Conservation (phyloP, 2,329 filamentous ascomycete genomes). For the Paracoccidioides lutzii region DNA sequence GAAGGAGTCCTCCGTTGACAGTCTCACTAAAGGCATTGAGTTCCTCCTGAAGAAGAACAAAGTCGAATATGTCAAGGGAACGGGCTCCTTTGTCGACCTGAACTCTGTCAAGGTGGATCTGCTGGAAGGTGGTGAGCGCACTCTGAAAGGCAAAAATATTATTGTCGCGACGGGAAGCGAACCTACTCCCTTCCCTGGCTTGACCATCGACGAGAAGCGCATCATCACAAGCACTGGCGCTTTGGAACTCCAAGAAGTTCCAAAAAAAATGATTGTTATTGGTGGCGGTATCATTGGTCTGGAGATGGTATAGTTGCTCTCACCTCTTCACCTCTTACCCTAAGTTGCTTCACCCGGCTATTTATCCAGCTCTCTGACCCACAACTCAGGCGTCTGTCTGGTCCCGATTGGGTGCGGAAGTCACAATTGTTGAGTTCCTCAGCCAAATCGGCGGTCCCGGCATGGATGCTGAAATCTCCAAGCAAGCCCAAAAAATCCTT, state of each 20-base stretch:
- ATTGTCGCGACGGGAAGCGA: conserved; percentile 94
- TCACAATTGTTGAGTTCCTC: conserved; percentile 95
- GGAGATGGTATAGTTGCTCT: conserved; percentile 58
- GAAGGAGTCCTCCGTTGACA: conserved; percentile 79
- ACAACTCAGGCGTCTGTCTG: conserved; percentile 62
- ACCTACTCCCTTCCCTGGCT: conserved; percentile 87
- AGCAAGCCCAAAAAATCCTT: conserved; percentile 81
- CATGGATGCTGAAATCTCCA: conserved; percentile 91
- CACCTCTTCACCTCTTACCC: background rate
- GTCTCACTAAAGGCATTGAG: conserved; percentile 93
- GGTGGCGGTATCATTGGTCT: conserved; percentile 97
- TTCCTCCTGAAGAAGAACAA: conserved; percentile 99
- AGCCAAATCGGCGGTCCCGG: conserved; percentile 93
- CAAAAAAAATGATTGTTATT: conserved; percentile 93
- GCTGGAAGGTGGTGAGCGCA: conserved; percentile 81
- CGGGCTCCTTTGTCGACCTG: conserved; percentile 74
- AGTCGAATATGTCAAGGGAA: conserved; percentile 93
- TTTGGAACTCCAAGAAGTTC: conserved; percentile 75
- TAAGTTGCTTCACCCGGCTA: background rate
- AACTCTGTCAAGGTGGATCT: conserved; percentile 85
- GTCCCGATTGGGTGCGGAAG: conserved; percentile 84
- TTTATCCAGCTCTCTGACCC: background rate
- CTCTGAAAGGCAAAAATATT: conserved; percentile 86
- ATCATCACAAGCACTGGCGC: conserved; percentile 95
- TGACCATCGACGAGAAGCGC: conserved; percentile 94